Percentiles rank a stretch among this genome's conserved stretches.
Evolutionary conservation across 208 protist genomes (phyloP).

Genomic region (Willaertia magna): DNA sequence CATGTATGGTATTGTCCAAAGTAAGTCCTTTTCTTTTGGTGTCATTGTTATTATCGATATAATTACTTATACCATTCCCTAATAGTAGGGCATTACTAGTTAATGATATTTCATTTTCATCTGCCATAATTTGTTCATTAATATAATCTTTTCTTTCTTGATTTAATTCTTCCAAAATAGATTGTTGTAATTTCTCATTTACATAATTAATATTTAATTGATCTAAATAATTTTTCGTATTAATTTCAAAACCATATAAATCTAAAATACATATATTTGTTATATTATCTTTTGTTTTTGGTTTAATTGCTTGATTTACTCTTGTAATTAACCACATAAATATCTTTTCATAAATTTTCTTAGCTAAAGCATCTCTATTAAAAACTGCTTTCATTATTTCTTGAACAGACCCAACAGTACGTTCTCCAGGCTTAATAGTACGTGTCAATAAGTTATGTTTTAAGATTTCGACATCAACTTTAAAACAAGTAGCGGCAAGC

Average conservation of each 20-base stretch:
- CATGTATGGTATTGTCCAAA: too few species aligned
- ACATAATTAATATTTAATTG: slow-evolving; percentile 2
- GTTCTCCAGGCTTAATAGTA: neutral
- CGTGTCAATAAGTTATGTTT: slow-evolving; percentile 20
- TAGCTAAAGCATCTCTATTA: slow-evolving; percentile 48
- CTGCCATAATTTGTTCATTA: slow-evolving; percentile 51
- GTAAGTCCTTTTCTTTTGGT: too few species aligned
- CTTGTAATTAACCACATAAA: slow-evolving; percentile 53
- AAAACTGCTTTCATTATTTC: slow-evolving; percentile 28
- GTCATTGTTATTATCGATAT: too few species aligned
- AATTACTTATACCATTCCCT: neutral
- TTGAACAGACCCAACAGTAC: slow-evolving; percentile 27
- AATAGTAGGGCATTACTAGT: slow-evolving; percentile 19
- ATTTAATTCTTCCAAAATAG: neutral
- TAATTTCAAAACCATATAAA: slow-evolving; percentile 79
- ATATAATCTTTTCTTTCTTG: slow-evolving; percentile 22
- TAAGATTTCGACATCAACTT: slow-evolving; percentile 32
- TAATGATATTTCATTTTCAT: slow-evolving; percentile 50
- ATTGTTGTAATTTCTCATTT: neutral
- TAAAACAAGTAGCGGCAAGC: slow-evolving; percentile 20
- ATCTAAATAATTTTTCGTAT: neutral
- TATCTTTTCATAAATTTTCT: slow-evolving; percentile 50
- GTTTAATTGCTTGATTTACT: slow-evolving; percentile 38
- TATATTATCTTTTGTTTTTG: neutral
- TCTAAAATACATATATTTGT: slow-evolving; percentile 54